A percentile compares a stretch with the other conserved stretches of the same genome.
phyloP scores from a whole-genome alignment of 148 eudicot genomes.

The Rheum nobile region DNA sequence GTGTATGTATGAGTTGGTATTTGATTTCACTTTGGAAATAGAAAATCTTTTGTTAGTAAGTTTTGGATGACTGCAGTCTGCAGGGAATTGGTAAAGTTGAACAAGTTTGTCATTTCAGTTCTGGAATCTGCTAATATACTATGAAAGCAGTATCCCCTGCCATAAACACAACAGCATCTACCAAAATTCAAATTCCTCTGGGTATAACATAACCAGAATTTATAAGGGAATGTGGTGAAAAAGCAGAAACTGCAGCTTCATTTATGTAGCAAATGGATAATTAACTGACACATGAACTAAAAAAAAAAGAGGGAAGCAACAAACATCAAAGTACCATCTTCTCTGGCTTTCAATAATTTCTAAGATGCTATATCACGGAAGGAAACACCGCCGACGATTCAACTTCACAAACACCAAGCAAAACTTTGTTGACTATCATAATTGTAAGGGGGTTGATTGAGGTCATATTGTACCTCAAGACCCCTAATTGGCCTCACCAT shows the following conservation, averaged over 20 bases:
- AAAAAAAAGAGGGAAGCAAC: neutral
- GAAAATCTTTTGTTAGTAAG: neutral
- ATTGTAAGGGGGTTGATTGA: neutral
- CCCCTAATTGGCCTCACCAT: constrained; percentile 20
- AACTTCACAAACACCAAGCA: constrained; percentile 1
- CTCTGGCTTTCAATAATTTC: constrained; percentile 1
- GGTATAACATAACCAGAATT: neutral
- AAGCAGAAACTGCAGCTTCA: neutral
- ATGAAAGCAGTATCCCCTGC: no score
- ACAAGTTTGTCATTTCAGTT: neutral
- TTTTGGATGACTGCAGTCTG: neutral
- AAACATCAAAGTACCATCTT: neutral
- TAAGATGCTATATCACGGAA: neutral
- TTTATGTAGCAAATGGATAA: neutral
- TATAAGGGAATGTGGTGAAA: neutral
- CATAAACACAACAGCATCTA: neutral
- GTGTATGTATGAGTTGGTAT: neutral
- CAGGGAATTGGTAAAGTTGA: neutral
- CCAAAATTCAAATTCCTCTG: neutral
- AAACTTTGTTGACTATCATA: constrained; percentile 4
- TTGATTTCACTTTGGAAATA: neutral
- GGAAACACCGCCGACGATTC: neutral
- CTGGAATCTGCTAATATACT: no score
- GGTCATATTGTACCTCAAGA: constrained; percentile 15
- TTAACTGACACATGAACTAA: neutral